A percentile compares a stretch with the other conserved stretches of the same genome.
phyloP scores from a whole-genome alignment of 495 filamentous ascomycete genomes.

The Aspergillus olivimuriae region DNA sequence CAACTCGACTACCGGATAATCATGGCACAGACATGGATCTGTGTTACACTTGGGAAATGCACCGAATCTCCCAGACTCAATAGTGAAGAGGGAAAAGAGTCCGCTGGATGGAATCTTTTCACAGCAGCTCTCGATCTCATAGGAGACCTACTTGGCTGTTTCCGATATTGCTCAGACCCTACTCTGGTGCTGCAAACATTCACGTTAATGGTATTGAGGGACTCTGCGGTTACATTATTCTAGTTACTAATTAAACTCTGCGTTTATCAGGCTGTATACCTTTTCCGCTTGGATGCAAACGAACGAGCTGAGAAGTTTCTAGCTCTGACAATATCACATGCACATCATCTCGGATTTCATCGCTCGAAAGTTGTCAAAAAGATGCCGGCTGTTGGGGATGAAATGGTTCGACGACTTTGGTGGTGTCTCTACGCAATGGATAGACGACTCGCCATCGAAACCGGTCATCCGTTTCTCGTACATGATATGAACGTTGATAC shows the following conservation, averaged over 20 bases:
- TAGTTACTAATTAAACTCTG: slow-evolving; percentile 1
- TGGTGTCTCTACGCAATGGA: slow-evolving; percentile 24
- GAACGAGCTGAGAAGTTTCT: slow-evolving; percentile 23
- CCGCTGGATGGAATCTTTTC: slow-evolving; percentile 24
- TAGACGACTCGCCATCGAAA: slow-evolving; percentile 21
- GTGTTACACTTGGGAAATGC: slow-evolving; percentile 21
- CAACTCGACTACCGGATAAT: slow-evolving; percentile 4
- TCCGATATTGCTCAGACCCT: slow-evolving; percentile 15
- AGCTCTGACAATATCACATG: slow-evolving; percentile 21
- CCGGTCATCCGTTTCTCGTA: slow-evolving; percentile 22
- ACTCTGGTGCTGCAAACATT: slow-evolving; percentile 20
- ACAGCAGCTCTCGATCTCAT: slow-evolving; percentile 18
- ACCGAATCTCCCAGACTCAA: slow-evolving; percentile 15
- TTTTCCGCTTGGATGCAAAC: slow-evolving; percentile 23
- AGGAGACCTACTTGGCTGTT: slow-evolving; percentile 17
- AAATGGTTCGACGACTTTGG: slow-evolving; percentile 20
- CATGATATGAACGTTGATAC: slow-evolving; percentile 23
- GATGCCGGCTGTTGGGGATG: slow-evolving; percentile 12
- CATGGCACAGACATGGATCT: slow-evolving; percentile 15
- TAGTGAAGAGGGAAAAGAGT: slow-evolving; percentile 13
- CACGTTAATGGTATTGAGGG: slow-evolving; percentile 14
- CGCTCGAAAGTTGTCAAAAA: slow-evolving; percentile 10
- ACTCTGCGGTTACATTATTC: slow-evolving; percentile 13
- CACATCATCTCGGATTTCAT: slow-evolving; percentile 22
- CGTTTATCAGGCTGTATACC: slow-evolving; percentile 16